Evolutionary conservation across 2,329 filamentous ascomycete genomes (phyloP).

Genomic region (Botrytis deweyae): DNA sequence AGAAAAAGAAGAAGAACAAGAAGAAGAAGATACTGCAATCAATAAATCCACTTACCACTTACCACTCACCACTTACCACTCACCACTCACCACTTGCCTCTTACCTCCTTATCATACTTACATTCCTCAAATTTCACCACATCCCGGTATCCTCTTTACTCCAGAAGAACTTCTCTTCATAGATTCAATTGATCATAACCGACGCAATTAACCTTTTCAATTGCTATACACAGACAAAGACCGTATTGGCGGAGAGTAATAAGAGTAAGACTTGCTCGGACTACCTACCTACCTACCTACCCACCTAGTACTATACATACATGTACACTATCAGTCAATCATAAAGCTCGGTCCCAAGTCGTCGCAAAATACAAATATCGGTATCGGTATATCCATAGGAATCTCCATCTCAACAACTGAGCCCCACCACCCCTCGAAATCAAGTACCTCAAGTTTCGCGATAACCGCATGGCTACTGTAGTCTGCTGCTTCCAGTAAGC

Average conservation of each 20-base stretch:
- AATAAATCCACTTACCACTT: not conserved
- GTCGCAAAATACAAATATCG: slow-evolving; percentile 6
- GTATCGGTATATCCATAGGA: not conserved
- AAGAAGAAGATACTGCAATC: not conserved
- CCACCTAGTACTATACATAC: not conserved
- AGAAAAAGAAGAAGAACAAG: not conserved
- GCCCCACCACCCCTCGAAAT: slow-evolving; percentile 13
- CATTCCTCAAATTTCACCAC: slow-evolving; percentile 2
- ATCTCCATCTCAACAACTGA: slow-evolving; percentile 2
- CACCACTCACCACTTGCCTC: too few relatives aligned
- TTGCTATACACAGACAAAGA: slow-evolving; percentile 11
- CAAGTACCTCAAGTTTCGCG: slow-evolving; percentile 11
- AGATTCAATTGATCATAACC: not conserved
- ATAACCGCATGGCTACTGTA: slow-evolving; percentile 21
- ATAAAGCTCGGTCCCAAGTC: slow-evolving; percentile 9
- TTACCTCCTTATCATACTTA: not conserved
- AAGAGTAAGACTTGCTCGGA: not conserved
- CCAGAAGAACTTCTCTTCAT: not conserved
- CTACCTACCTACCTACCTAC: not conserved
- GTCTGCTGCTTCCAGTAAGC: slow-evolving; percentile 16
- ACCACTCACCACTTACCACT: not conserved
- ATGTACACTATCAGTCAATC: not conserved
- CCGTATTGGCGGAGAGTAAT: not conserved
- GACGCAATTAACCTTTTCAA: not conserved
- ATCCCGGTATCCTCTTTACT: not conserved